Evolutionary conservation across 2,329 filamentous ascomycete genomes (phyloP).

Genomic region (Alternaria panax): DNA sequence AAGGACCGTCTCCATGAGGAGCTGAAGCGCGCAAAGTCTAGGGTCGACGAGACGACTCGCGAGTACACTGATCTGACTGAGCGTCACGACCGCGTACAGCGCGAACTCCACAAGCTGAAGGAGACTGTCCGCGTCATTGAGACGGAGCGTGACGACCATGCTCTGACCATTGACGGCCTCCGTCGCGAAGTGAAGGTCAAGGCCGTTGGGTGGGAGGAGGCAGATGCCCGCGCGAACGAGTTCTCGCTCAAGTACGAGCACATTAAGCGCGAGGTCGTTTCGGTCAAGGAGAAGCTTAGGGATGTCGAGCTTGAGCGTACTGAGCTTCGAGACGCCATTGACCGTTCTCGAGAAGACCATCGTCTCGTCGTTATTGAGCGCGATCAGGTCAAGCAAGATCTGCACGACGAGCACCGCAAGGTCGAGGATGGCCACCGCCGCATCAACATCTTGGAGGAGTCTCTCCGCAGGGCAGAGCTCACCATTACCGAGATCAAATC

Average conservation of each 20-base stretch:
- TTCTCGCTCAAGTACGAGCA: conserved; percentile 34
- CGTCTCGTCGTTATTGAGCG: conserved; percentile 32
- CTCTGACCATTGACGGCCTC: conserved; percentile 29
- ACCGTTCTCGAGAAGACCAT: conserved; percentile 29
- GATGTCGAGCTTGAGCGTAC: conserved; percentile 27
- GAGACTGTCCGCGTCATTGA: conserved; percentile 29
- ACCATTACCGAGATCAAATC: conserved; percentile 21
- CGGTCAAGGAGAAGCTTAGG: conserved; percentile 32
- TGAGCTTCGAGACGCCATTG: conserved; percentile 26
- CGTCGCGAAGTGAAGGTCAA: conserved; percentile 33
- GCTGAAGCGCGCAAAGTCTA: conserved; percentile 26
- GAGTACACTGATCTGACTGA: conserved; percentile 34
- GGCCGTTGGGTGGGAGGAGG: conserved; percentile 27
- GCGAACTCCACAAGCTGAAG: conserved; percentile 32
- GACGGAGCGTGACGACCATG: conserved; percentile 32
- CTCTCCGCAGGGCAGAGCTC: conserved; percentile 29
- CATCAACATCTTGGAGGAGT: conserved; percentile 27
- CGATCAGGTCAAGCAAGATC: conserved; percentile 33
- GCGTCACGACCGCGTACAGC: conserved; percentile 31
- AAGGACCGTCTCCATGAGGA: conserved; percentile 37
- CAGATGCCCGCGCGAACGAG: conserved; percentile 29
- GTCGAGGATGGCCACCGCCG: conserved; percentile 27
- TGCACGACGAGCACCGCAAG: conserved; percentile 28
- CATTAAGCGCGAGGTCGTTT: conserved; percentile 32
- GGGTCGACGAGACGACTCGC: conserved; percentile 28